Base-by-base conservation (phyloP, 2,329 filamentous ascomycete genomes). In the Fusarium brachygibbosum region DNA sequence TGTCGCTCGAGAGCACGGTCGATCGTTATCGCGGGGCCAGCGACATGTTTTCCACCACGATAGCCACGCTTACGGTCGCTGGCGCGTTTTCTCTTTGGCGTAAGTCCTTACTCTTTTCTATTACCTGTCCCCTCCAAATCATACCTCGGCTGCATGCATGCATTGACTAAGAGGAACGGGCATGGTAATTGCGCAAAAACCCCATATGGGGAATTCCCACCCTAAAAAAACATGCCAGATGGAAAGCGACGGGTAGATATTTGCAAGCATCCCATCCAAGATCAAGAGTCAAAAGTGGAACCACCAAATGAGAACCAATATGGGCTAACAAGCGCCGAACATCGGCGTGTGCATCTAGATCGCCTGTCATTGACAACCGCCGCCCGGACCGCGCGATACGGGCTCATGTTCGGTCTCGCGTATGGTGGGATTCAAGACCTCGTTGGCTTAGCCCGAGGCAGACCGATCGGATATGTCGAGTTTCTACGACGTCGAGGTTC, bases 31-130 rank as follows among this genome's bases (percentile, higher is more conserved):
- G 89, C 50, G 86, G 87, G 42, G 84, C 85, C 58, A 88, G 89
- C 77, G 95, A 98, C 79, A 90, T 94, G 75, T 77, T 93, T 73
- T 95, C 91, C 69, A 97, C 93, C 1, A 88, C 93, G 8, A 85
- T 94, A 60, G 94, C 96, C 28, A 94, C 93, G 46, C 82, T 97
- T 78, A 91, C 92, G 0, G 91, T 96, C 35, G 93, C 94, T 1
- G 95, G 95, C 3, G 85, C 90, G 11, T 98, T 97, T 84, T 97
- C 94, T 77, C 82, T 94, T 61, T 91, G 92, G 88, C 92, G 93
- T 94, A 85, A 77, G 90, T 40, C 28, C 31, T 34, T 13, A 31
- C 21, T 13, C 11, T 35, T 16, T 12, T 35, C 16, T 35, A 12
- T 16, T 31, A 9, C 25, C 40, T 19, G 19, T 19, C 35, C 13